A percentile compares a stretch with the other conserved stretches of the same genome.
Evolutionary conservation across 768 basidiomycete genomes (phyloP).

Genomic region (Cytidiella melzeri): DNA sequence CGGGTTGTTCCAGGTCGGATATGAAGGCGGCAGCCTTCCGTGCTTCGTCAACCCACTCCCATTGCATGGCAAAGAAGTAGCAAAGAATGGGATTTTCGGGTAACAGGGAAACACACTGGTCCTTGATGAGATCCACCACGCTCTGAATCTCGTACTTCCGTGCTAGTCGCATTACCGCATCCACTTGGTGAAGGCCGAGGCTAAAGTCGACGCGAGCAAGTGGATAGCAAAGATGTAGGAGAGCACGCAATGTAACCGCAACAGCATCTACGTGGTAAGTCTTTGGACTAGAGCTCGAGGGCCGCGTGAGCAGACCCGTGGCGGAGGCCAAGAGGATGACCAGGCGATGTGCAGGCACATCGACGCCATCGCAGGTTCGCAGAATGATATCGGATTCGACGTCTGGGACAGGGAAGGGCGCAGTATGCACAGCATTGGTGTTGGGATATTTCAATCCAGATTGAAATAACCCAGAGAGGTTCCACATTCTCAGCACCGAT

Average conservation of each 20-base stretch:
- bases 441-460: constrained; percentile 32
- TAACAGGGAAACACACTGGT: neutral
- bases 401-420: neutral
- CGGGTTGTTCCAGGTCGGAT: neutral
- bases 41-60: neutral
- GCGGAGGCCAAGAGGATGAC: neutral
- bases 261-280: too few species aligned
- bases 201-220: neutral
- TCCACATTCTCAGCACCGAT: too few species aligned
- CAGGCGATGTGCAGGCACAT: neutral
- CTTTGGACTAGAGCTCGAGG: too few species aligned
- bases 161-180: neutral
- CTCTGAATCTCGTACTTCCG: neutral
- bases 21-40: neutral
- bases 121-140: neutral
- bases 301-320: neutral
- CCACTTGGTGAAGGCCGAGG: too few species aligned
- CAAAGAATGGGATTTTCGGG: neutral
- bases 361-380: neutral
- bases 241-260: too few species aligned
- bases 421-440: constrained; percentile 36
- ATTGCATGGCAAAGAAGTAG: neutral
- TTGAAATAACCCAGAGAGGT: constrained; percentile 28
- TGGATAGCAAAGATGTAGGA: neutral
- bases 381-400: neutral